Evolutionary conservation across 129 eudicot species (phyloP).

Genomic region (Flaveria sonorensis): DNA sequence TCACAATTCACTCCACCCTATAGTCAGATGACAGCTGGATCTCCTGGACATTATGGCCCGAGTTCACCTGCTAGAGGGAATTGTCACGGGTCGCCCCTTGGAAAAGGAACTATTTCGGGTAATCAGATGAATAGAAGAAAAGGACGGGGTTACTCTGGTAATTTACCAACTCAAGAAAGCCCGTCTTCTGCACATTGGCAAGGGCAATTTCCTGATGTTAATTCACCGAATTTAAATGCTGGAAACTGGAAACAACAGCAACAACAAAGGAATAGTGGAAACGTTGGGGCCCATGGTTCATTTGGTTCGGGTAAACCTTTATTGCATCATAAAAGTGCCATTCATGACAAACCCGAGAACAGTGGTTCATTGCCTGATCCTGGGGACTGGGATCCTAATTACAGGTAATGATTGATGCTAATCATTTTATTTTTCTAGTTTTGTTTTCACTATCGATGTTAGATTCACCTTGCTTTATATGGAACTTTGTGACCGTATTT

Average conservation of each 20-base stretch:
- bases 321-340: slow-evolving; percentile 46
- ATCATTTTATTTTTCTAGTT: not conserved
- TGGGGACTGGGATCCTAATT: slow-evolving; percentile 98
- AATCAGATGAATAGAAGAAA: slow-evolving; percentile 70
- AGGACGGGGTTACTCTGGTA: slow-evolving; percentile 66
- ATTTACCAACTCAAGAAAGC: slow-evolving; percentile 57
- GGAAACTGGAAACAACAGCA: slow-evolving; percentile 45
- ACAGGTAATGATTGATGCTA: slow-evolving; percentile 55
- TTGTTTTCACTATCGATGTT: not conserved
- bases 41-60: slow-evolving; percentile 94
- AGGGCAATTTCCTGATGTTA: slow-evolving; percentile 56
- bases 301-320: slow-evolving; percentile 45
- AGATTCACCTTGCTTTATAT: no score
- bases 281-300: slow-evolving; percentile 35
- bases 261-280: slow-evolving; percentile 56
- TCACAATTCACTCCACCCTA: slow-evolving; percentile 97
- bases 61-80: slow-evolving; percentile 83
- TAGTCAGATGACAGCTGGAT: slow-evolving; percentile 68
- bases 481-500: no score
- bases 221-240: slow-evolving; percentile 42
- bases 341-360: slow-evolving; percentile 62
- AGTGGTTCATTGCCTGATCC: slow-evolving; percentile 82
- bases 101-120: slow-evolving; percentile 56
- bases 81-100: slow-evolving; percentile 89
- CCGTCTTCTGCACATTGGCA: slow-evolving; percentile 56